These are phyloP conservation scores for Paracamarosporium sp. DNA, from an alignment of 2,329 filamentous ascomycete genomes.

Conservation along the genomic window DNA sequence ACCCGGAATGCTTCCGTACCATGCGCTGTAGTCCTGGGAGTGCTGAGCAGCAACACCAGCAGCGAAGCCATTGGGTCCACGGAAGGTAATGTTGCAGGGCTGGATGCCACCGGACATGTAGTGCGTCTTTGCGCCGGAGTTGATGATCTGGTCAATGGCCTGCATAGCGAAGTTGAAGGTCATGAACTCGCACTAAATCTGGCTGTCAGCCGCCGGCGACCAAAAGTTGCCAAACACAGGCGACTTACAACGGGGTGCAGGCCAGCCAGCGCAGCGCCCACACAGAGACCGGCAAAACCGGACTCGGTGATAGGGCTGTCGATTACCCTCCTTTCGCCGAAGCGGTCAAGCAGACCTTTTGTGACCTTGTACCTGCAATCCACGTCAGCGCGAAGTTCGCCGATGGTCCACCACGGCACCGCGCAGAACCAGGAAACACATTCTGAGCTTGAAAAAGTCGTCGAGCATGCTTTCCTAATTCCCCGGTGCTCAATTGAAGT, in stretches of 20 bases:
- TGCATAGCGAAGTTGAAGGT: conserved; percentile 99
- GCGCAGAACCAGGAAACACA: not conserved
- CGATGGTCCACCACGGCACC: not conserved
- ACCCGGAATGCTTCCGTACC: conserved; percentile 98
- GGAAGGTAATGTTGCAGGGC: conserved; percentile 99
- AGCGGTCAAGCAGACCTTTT: conserved; percentile 94
- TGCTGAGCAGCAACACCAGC: conserved; percentile 95
- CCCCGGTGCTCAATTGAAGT: conserved; percentile 15
- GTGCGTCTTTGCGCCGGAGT: conserved; percentile 97
- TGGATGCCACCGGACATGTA: conserved; percentile 99
- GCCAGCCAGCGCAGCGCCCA: conserved; percentile 93
- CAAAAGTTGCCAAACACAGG: not conserved
- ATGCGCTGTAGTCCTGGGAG: conserved; percentile 97
- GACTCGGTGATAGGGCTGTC: conserved; percentile 98
- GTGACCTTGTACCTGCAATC: conserved; percentile 88
- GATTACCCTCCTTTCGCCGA: conserved; percentile 96
- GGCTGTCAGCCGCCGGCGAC: conserved; percentile 21
- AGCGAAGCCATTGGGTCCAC: conserved; percentile 97
- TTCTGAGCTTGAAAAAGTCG: not conserved
- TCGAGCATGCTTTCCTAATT: not conserved
- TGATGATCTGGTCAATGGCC: conserved; percentile 99
- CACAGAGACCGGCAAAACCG: conserved; percentile 90
- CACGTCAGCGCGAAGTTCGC: conserved; percentile 45
- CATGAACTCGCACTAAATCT: conserved; percentile 92
- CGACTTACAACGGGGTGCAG: conserved; percentile 87